Percentiles rank a stretch among this genome's conserved stretches.
Conservation (phyloP, 768 basidiomycete species). For the Mycena venus region DNA sequence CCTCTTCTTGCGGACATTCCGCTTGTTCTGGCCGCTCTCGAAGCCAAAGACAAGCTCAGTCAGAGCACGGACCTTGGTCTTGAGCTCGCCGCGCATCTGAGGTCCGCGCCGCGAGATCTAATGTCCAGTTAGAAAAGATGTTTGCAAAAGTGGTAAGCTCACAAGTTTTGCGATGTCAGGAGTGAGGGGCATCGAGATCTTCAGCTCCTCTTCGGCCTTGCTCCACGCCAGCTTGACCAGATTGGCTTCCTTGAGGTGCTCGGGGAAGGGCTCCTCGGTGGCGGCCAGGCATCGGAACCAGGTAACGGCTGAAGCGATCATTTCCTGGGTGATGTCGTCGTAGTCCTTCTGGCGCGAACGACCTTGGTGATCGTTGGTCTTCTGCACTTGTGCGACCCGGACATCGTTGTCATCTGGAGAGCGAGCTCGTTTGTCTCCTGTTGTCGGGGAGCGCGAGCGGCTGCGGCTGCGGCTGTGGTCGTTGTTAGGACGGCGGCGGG, state of each 20-base stretch:
- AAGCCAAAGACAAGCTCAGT: slow-evolving; percentile 38
- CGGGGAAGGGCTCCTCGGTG: slow-evolving; percentile 38
- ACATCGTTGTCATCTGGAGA: slow-evolving; percentile 18
- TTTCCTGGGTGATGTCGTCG: slow-evolving; percentile 32
- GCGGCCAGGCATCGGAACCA: slow-evolving; percentile 34
- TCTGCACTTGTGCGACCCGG: neutral
- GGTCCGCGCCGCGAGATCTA: slow-evolving; percentile 33
- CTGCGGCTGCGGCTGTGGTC: neutral
- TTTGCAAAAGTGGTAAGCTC: neutral
- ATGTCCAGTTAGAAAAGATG: neutral
- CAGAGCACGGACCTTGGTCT: slow-evolving; percentile 31
- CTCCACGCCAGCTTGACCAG: slow-evolving; percentile 33
- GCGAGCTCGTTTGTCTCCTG: slow-evolving; percentile 15
- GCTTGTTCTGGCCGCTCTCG: slow-evolving; percentile 32
- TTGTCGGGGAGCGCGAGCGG: neutral
- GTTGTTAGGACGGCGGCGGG: no score
- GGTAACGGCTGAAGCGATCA: slow-evolving; percentile 33
- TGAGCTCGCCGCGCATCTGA: slow-evolving; percentile 39
- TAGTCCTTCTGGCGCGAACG: slow-evolving; percentile 32
- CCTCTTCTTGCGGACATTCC: slow-evolving; percentile 33
- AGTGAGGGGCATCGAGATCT: slow-evolving; percentile 16
- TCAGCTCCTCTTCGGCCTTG: slow-evolving; percentile 20
- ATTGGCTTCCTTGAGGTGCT: slow-evolving; percentile 21
- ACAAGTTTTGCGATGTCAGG: slow-evolving; percentile 37
- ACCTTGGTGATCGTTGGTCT: neutral